These are phyloP conservation scores for Smittium mucronatum DNA, from an alignment of 371 early-diverging fungal genomes.

Conservation along the genomic window DNA sequence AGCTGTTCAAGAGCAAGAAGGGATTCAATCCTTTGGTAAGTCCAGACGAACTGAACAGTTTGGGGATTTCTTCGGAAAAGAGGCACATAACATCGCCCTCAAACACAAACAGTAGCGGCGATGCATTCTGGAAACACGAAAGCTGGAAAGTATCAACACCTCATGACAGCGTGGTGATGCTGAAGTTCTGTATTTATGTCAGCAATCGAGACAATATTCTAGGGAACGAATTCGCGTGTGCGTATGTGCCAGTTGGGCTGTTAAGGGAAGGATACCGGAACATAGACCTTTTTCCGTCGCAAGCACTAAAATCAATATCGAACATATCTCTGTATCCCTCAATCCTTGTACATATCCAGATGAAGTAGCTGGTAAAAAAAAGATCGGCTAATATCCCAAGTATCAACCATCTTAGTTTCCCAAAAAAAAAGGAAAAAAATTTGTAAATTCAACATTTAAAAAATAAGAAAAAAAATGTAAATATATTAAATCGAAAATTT, in stretches of 20 bases:
- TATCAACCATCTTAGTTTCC: not conserved
- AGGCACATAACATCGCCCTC: not conserved
- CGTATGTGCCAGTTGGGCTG: conserved; percentile 19
- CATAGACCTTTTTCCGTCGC: conserved; percentile 23
- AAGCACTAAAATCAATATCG: conserved; percentile 1
- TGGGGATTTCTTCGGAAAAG: not conserved
- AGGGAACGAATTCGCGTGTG: conserved; percentile 23
- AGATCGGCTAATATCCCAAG: too few species aligned
- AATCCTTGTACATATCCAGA: not conserved
- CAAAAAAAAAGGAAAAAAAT: not conserved
- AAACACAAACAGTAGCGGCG: conserved; percentile 15
- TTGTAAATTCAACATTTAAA: not conserved
- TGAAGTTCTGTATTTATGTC: conserved; percentile 21
- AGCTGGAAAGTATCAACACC: conserved; percentile 19
- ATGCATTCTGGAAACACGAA: conserved; percentile 18
- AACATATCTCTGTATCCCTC: conserved; percentile 1
- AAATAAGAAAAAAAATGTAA: not conserved
- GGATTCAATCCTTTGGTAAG: not conserved
- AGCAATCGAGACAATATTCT: conserved; percentile 20
- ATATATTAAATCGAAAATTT: not conserved
- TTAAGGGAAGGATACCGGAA: conserved; percentile 28
- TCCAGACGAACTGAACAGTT: not conserved
- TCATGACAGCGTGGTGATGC: conserved; percentile 15
- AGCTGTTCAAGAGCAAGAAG: not conserved
- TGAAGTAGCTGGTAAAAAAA: not conserved